phyloP scores from a whole-genome alignment of 305 asterid species.

The Fraxinus baroniana region DNA sequence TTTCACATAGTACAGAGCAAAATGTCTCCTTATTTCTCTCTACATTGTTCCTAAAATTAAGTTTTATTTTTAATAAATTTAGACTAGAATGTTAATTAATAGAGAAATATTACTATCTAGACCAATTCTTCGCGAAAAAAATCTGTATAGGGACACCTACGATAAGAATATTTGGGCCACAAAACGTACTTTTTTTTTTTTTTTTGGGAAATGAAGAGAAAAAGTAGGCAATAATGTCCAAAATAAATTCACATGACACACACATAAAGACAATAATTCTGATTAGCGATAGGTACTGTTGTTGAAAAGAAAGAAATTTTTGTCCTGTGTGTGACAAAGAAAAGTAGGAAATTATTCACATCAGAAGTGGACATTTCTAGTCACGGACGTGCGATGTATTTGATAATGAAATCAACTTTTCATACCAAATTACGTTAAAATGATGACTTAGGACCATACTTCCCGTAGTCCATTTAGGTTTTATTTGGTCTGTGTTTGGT shows the following conservation, averaged over 20 bases:
- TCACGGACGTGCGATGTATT: neutral
- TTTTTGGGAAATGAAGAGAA: neutral
- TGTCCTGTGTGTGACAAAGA: neutral
- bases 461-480: too few relatives aligned
- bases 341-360: neutral
- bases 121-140: neutral
- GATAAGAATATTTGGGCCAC: slow-evolving; percentile 8
- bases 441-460: neutral
- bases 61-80: neutral
- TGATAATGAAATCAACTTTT: neutral
- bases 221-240: slow-evolving; percentile 28
- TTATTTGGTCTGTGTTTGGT: too few relatives aligned
- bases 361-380: neutral
- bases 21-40: neutral
- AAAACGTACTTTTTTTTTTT: neutral
- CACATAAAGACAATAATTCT: neutral
- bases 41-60: neutral
- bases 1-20: too few relatives aligned
- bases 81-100: neutral
- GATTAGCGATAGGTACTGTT: neutral
- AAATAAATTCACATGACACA: slow-evolving; percentile 38
- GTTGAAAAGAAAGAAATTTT: neutral
- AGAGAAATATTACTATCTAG: neutral
- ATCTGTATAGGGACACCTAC: neutral
- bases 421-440: neutral